Conservation (phyloP, 2,329 filamentous ascomycete species). For the Capronia americana region DNA sequence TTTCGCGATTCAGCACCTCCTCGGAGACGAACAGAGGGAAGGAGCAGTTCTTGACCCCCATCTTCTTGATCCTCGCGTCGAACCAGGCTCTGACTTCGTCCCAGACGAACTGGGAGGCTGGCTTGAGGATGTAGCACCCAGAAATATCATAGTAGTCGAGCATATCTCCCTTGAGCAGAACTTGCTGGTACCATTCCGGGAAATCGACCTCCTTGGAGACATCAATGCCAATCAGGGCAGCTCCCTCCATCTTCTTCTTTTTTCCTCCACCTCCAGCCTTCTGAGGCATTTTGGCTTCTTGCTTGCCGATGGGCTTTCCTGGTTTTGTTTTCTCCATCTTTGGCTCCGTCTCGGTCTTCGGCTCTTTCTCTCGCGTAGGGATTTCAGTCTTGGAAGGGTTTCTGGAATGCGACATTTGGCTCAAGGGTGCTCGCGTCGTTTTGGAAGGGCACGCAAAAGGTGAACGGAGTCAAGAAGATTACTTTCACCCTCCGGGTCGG, state of each 20-base stretch:
- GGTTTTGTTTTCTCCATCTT: slow-evolving; percentile 54
- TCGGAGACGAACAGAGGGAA: slow-evolving; percentile 95
- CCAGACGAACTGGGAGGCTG: slow-evolving; percentile 71
- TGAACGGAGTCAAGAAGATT: not conserved
- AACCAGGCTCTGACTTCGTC: slow-evolving; percentile 66
- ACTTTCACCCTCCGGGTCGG: not conserved
- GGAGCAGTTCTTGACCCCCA: slow-evolving; percentile 94
- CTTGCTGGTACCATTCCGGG: slow-evolving; percentile 95
- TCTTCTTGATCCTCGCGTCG: slow-evolving; percentile 76
- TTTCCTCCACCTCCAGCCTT: slow-evolving; percentile 44
- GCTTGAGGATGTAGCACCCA: slow-evolving; percentile 94
- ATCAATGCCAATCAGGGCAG: slow-evolving; percentile 82
- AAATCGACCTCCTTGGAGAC: slow-evolving; percentile 86
- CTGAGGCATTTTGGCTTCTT: slow-evolving; percentile 52
- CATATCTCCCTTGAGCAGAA: slow-evolving; percentile 95
- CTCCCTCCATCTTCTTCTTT: slow-evolving; percentile 65
- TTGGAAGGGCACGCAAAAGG: not conserved
- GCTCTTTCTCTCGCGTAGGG: slow-evolving; percentile 33
- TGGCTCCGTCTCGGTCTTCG: slow-evolving; percentile 10
- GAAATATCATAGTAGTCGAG: slow-evolving; percentile 98
- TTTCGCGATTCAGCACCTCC: slow-evolving; percentile 84
- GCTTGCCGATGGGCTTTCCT: slow-evolving; percentile 52
- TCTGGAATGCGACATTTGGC: slow-evolving; percentile 33
- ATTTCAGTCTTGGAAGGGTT: slow-evolving; percentile 34
- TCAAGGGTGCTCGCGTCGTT: not conserved